Evolutionary conservation across 2,329 filamentous ascomycete species (phyloP).

Genomic region (Domatiomyces catenatus): DNA sequence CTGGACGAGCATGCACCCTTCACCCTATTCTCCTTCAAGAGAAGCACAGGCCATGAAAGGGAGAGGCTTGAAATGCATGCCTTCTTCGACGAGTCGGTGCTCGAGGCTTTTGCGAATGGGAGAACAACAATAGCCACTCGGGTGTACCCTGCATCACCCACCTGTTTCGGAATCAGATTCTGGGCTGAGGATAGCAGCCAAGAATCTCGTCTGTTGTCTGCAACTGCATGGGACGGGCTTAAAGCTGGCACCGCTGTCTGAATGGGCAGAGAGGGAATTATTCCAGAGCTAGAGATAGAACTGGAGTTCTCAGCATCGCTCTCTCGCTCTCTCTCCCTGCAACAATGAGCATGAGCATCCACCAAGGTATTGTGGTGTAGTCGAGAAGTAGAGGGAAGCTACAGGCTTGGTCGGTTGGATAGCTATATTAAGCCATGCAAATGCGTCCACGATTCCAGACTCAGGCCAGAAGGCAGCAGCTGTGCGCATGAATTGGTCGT

Average conservation of each 20-base stretch:
- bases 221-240: conserved; percentile 9
- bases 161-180: conserved; percentile 8
- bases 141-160: conserved; percentile 19
- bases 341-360: too few species aligned
- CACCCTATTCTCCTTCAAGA: conserved; percentile 30
- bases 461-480: too few species aligned
- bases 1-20: conserved; percentile 27
- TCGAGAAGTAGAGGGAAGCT: too few species aligned
- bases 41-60: conserved; percentile 8
- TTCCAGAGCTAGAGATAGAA: background rate
- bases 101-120: conserved; percentile 34
- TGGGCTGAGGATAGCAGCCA: conserved; percentile 7
- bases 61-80: conserved; percentile 28
- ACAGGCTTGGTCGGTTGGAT: too few species aligned
- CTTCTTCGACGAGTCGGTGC: conserved; percentile 28
- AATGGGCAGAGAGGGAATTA: background rate
- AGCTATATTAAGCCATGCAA: too few species aligned
- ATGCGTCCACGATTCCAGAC: too few species aligned
- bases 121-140: conserved; percentile 29
- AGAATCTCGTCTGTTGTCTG: conserved; percentile 4
- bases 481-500: too few species aligned
- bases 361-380: too few species aligned
- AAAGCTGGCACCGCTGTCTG: conserved; percentile 5
- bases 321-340: too few species aligned
- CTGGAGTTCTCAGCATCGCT: too few species aligned